Percentiles rank a stretch among this genome's conserved stretches.
Evolutionary conservation across 2,329 filamentous ascomycete species (phyloP).

Genomic region (Colletotrichum zoysiae): DNA sequence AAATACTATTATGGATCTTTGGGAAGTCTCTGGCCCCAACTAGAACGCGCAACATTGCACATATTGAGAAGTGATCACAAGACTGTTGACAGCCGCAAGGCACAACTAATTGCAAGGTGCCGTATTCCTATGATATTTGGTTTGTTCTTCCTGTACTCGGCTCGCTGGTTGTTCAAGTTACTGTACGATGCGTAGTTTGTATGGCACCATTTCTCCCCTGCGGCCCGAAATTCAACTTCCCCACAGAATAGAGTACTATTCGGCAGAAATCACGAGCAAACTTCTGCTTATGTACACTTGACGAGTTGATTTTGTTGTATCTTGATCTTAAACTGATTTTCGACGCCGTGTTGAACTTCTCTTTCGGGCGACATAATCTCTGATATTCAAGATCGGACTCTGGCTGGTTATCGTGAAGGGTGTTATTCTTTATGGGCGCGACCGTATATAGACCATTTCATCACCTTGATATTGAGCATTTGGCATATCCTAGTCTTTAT

Average conservation of each 20-base stretch:
- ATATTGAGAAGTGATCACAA: background rate
- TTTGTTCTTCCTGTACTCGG: no score
- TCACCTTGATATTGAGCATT: rapidly evolving
- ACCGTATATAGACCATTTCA: background rate
- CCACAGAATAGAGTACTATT: no score
- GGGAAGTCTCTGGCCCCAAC: background rate
- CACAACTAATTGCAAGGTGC: background rate
- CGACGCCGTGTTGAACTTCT: background rate
- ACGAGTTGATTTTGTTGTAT: background rate
- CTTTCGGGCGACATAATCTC: background rate
- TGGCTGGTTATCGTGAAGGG: background rate
- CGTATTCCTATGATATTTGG: background rate
- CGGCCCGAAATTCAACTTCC: no score
- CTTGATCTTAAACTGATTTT: background rate
- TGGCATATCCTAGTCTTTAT: background rate
- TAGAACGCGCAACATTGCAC: no score
- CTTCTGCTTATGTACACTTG: background rate
- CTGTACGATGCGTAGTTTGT: no score
- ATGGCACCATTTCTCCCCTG: no score
- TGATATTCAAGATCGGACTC: no score
- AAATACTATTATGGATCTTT: no score
- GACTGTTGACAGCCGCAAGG: background rate
- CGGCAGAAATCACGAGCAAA: no score
- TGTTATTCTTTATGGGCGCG: background rate
- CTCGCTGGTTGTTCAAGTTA: no score